phyloP scores from a whole-genome alignment of 108 stramenopile species.

The Skeletonema grethae region DNA sequence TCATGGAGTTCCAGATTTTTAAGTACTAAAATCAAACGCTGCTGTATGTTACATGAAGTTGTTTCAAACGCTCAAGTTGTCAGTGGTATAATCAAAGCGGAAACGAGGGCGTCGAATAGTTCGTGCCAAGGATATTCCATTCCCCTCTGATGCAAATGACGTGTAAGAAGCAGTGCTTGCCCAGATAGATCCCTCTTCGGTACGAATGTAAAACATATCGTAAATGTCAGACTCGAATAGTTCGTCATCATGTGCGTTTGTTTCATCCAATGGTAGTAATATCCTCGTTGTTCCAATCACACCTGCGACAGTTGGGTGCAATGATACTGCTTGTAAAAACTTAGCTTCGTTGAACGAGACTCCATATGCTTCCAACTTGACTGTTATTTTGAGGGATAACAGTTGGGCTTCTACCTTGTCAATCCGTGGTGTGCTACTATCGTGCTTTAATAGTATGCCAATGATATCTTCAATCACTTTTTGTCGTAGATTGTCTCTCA shows the following conservation, averaged over 20 bases:
- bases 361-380: slow-evolving; percentile 51
- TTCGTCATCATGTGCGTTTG: slow-evolving; percentile 6
- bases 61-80: slow-evolving; percentile 5
- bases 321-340: slow-evolving; percentile 34
- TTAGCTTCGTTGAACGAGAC: slow-evolving; percentile 40
- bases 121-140: slow-evolving; percentile 3
- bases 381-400: slow-evolving; percentile 38
- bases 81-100: background rate
- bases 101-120: background rate
- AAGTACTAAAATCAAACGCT: background rate
- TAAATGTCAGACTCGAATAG: slow-evolving; percentile 29
- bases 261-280: slow-evolving; percentile 22
- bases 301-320: slow-evolving; percentile 32
- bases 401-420: slow-evolving; percentile 43
- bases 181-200: slow-evolving; percentile 9
- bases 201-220: slow-evolving; percentile 48
- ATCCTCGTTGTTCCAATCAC: slow-evolving; percentile 26
- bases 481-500: slow-evolving; percentile 44
- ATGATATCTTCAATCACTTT: slow-evolving; percentile 39
- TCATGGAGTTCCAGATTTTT: slow-evolving; percentile 79
- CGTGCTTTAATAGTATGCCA: slow-evolving; percentile 11
- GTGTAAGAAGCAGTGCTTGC: background rate
- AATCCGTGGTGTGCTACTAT: background rate
- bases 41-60: background rate
- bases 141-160: slow-evolving; percentile 2